Evolutionary conservation across 2,329 filamentous ascomycete genomes (phyloP).

Genomic region (Paramyrothecium roridum): DNA sequence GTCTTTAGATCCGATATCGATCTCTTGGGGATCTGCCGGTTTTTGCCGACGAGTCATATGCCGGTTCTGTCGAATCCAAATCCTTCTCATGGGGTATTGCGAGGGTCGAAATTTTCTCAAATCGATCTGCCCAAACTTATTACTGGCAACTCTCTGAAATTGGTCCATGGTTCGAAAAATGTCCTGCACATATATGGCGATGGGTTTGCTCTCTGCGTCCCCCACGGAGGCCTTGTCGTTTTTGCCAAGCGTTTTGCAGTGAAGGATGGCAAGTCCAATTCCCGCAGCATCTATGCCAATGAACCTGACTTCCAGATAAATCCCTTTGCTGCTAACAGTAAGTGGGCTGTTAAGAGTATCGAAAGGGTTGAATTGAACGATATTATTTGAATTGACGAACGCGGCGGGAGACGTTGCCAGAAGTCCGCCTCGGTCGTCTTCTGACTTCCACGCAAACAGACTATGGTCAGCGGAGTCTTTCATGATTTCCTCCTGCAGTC

Average conservation of each 20-base stretch:
- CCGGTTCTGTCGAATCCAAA: neutral
- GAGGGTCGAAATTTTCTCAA: neutral
- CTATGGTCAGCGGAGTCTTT: constrained; percentile 4
- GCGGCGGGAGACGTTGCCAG: neutral
- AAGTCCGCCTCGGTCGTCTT: neutral
- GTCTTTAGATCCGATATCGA: too few species aligned
- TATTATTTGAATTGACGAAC: neutral
- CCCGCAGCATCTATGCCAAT: neutral
- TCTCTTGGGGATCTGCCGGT: neutral
- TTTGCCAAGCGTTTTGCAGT: too few species aligned
- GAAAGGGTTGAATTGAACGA: constrained; percentile 6
- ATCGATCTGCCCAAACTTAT: neutral
- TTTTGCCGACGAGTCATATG: neutral
- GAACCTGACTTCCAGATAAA: constrained; percentile 4
- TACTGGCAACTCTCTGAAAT: constrained; percentile 2
- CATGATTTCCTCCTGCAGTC: constrained; percentile 12
- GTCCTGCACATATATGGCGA: constrained; percentile 3
- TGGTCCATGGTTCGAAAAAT: constrained; percentile 9
- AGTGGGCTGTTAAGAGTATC: constrained; percentile 2
- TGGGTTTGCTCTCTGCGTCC: neutral
- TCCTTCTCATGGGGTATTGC: neutral
- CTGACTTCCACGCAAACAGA: constrained; percentile 7
- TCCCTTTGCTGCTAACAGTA: constrained; percentile 7
- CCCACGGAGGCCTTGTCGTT: too few species aligned
- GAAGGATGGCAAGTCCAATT: constrained; percentile 1